Base-by-base conservation (phyloP, 1,284 basidiomycete species). In the Cystobasidium sp. region DNA sequence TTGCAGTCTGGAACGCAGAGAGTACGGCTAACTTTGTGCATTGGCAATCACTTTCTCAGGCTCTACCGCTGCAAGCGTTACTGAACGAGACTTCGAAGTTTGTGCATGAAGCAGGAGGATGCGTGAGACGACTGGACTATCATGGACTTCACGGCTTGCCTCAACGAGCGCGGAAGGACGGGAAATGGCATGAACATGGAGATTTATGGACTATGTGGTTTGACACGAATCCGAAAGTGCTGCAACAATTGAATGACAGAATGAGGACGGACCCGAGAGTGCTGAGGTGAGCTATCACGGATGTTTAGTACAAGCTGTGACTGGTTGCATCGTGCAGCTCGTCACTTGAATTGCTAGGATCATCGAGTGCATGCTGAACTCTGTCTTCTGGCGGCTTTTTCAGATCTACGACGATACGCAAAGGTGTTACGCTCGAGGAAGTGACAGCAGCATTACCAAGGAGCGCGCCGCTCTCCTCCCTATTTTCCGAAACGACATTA, bases 121-220 rank as follows among this genome's bases (percentile, higher is more conserved):
- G 63, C 46, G 70, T 73, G 31, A 20, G 70, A 6, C 31, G 70
- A 20, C 14, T 66, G 10, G 70, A 73, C 63, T 64, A 52, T 24
- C 63, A 56, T 37, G 70, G 70, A 14, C 24, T 56, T 3, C 47
- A 59, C 37, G 24, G 9, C 18, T 31, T 73, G 24, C 63, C 62
- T 47, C 62, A 73, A 46, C 20, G 62, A 52, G 62, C 63, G 22
- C 61, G 70, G 12, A 73, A 66, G 53, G 70, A 73, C n/a, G 70
- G 70, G 12, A 47, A 66, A 59, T 55, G 58, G 56, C 62, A 73
- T 43, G 62, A 58, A 22, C 9, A 22, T 1, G 70, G 56, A 16
- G 62, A 73, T 39, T 47, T 64, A 43, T 73, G 70, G 70, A 66
- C 62, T 24, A 73, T 73, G 70, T 53, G 49, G 59, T 73, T 73